Conservation (phyloP, 148 eudicot genomes). For the Heliosperma pusillum region DNA sequence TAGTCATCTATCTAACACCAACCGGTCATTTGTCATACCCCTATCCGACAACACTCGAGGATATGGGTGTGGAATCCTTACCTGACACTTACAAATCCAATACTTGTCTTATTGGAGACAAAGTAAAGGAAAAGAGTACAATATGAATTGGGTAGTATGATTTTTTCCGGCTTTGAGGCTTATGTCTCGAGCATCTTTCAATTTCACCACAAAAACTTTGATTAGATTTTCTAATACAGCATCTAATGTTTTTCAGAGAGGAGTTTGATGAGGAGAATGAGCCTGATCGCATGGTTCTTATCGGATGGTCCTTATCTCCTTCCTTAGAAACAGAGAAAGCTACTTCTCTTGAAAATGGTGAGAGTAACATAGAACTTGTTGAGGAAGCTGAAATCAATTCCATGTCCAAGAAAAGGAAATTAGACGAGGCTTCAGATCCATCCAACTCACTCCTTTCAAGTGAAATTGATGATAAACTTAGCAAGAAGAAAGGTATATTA, state of each 20-base stretch:
- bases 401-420: conserved; percentile 66
- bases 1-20: background rate
- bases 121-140: background rate
- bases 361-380: conserved; percentile 45
- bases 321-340: conserved; percentile 41
- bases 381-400: conserved; percentile 31
- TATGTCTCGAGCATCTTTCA: background rate
- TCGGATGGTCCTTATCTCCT: conserved; percentile 69
- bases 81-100: background rate
- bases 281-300: conserved; percentile 93
- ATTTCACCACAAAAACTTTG: background rate
- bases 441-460: conserved; percentile 22
- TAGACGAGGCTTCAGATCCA: conserved; percentile 36
- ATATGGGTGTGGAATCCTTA: background rate
- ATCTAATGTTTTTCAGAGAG: conserved; percentile 47
- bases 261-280: conserved; percentile 96
- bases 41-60: background rate
- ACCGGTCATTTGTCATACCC: background rate
- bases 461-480: conserved; percentile 13
- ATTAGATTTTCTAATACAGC: too few relatives aligned
- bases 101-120: background rate
- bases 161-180: background rate
- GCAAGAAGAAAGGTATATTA: conserved; percentile 42
- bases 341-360: conserved; percentile 45
- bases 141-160: too few relatives aligned